Base-by-base conservation (phyloP, 2,329 filamentous ascomycete genomes). In the Pseudocercospora fuligena region DNA sequence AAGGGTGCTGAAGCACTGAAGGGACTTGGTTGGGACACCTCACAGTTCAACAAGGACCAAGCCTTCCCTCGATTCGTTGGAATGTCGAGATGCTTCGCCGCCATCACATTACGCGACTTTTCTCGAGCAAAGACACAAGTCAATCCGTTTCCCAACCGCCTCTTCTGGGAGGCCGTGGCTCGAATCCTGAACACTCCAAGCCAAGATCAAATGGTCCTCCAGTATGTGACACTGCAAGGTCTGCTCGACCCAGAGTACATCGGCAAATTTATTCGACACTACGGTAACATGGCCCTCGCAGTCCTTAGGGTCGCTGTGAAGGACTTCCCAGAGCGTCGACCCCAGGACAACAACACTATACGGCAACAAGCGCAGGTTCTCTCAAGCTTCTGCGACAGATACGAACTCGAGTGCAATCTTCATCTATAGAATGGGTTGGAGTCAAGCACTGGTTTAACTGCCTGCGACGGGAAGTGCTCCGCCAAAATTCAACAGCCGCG, bases 101-200 rank as follows among this genome's bases (percentile, higher is more conserved):
- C 94, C 1, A 84, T 98, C 43, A 88, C 92, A 1, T 83, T 97
- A 8, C 89, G 94, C 57, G 92, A 96, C 77, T 97, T 96, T 75
- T 87, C 87, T 69, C 33, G 56, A 25, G 56, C 56, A 27, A 90
- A 87, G 70, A 89, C 89, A 70, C 83, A 82, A 54, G 75, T 76
- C 23, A 96, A 94, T 72, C 93, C 90, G 0, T 95, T 88, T 79
- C 93, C 90, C 3, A 92, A 91, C 58, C 85, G 84, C 0, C 85
- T 94, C 64, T 98, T 95, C 82, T 99, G 95, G 95, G 85, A 84
- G 43, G 86, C 90, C 0, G 82, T 98, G 64, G 88, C 92, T 0
- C 85, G 85, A 51, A 92, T 98, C 43, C 82, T 94, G 75, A 93
- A 93, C 76, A 91, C 92, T 0, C 90, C 92, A 0, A 75, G 88